Conservation (phyloP, 495 filamentous ascomycete species). For the Podospora sp. region DNA sequence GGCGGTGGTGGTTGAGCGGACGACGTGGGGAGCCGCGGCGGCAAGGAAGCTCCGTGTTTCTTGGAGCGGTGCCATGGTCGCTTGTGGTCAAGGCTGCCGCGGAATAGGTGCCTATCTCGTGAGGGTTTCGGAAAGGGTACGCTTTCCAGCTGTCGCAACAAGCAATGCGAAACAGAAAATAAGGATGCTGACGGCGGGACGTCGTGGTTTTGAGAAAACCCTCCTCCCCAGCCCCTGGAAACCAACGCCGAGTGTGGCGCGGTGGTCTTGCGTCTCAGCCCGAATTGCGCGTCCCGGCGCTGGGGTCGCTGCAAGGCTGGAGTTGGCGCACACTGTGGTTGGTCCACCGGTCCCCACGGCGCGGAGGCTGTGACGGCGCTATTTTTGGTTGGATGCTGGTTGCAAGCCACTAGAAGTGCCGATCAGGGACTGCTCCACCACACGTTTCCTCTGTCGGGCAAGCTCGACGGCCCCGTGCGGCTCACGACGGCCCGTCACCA, state of each 20-base stretch:
- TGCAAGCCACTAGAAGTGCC: not conserved
- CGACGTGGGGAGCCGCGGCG: not conserved
- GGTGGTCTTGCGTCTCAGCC: slow-evolving; percentile 2
- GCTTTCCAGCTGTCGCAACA: not conserved
- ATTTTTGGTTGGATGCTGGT: slow-evolving; percentile 2
- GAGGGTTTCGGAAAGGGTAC: not conserved
- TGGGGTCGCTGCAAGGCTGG: slow-evolving; percentile 1
- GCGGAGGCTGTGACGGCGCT: slow-evolving; percentile 6
- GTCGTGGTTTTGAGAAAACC: slow-evolving; percentile 2
- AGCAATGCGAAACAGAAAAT: not conserved
- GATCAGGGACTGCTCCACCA: not conserved
- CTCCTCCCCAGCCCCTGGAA: not conserved
- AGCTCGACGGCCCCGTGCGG: not conserved
- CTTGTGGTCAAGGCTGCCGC: not conserved
- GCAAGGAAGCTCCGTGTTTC: slow-evolving; percentile 1
- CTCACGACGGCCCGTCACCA: not conserved
- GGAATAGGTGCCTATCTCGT: not conserved
- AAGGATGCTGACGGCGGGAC: not conserved
- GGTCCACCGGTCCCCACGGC: not conserved
- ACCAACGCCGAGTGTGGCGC: slow-evolving; percentile 8
- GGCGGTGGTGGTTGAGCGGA: slow-evolving; percentile 16
- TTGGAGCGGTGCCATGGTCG: slow-evolving; percentile 13
- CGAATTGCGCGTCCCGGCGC: slow-evolving; percentile 15
- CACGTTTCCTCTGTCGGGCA: slow-evolving; percentile 9
- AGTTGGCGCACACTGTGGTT: slow-evolving; percentile 2